phyloP scores from a whole-genome alignment of 805 yeast genomes.

The Metschnikowia hibisci region DNA sequence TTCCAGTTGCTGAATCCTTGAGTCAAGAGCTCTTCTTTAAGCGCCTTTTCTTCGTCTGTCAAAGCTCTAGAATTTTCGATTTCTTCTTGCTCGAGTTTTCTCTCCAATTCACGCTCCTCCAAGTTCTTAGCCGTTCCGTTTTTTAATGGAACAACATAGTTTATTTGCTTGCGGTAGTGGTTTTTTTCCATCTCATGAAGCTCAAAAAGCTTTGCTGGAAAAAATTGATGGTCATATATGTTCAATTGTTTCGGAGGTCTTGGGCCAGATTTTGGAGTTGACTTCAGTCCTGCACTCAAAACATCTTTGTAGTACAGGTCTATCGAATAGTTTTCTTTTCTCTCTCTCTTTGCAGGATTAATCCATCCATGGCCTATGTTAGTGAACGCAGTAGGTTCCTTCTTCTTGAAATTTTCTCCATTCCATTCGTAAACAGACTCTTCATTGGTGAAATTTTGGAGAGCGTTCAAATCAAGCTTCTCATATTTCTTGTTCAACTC shows the following conservation, averaged over 20 bases:
- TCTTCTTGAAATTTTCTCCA: conserved; percentile 74
- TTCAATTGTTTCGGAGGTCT: conserved; percentile 81
- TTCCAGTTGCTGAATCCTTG: conserved; percentile 83
- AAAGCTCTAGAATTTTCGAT: conserved; percentile 74
- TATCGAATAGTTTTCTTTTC: conserved; percentile 80
- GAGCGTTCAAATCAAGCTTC: conserved; percentile 67
- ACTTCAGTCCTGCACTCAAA: conserved; percentile 55
- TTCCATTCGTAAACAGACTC: conserved; percentile 80
- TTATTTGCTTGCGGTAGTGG: conserved; percentile 64
- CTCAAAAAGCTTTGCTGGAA: conserved; percentile 69
- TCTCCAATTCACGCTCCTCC: conserved; percentile 37
- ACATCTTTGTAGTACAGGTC: conserved; percentile 85
- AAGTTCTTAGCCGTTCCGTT: conserved; percentile 44
- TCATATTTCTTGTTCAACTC: conserved; percentile 61
- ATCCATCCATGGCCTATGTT: conserved; percentile 65
- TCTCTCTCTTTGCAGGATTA: conserved; percentile 79
- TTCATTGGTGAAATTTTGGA: conserved; percentile 70
- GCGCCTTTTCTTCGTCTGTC: conserved; percentile 73
- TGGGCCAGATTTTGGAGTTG: conserved; percentile 52
- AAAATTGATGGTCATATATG: conserved; percentile 88
- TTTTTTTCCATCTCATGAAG: conserved; percentile 79
- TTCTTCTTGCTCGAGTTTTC: conserved; percentile 62
- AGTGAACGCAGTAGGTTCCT: conserved; percentile 42
- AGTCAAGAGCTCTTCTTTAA: conserved; percentile 52
- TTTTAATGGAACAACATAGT: conserved; percentile 59